These are phyloP conservation scores for Plectosphaerella sp. DNA, from an alignment of 2,329 filamentous ascomycete species.

Conservation along the genomic window DNA sequence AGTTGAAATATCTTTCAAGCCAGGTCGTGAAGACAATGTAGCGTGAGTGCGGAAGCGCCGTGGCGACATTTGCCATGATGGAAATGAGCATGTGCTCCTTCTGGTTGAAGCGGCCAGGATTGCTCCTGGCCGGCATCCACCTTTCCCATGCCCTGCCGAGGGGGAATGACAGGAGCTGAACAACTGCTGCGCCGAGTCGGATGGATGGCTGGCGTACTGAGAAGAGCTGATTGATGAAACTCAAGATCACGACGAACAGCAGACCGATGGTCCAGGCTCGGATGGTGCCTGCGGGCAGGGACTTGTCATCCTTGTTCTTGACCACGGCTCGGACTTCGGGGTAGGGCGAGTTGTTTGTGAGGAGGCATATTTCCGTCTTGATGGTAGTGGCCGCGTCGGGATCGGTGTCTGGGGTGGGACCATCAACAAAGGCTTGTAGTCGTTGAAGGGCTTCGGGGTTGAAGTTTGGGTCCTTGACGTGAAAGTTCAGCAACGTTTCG, in stretches of 20 bases:
- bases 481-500: constrained; percentile 28
- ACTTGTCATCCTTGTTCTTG: constrained; percentile 33
- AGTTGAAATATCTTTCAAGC: not conserved
- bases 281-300: constrained; percentile 34
- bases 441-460: constrained; percentile 32
- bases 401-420: constrained; percentile 3
- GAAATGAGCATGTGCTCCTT: constrained; percentile 52
- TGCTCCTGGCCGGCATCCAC: constrained; percentile 32
- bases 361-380: constrained; percentile 25
- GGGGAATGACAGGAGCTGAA: constrained; percentile 34
- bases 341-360: constrained; percentile 30
- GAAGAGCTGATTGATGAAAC: constrained; percentile 33
- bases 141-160: constrained; percentile 27
- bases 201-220: constrained; percentile 36
- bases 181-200: constrained; percentile 31
- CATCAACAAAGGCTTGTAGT: constrained; percentile 33
- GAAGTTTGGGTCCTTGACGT: constrained; percentile 44
- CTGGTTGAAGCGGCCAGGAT: constrained; percentile 45
- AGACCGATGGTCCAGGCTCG: constrained; percentile 33
- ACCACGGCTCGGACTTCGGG: constrained; percentile 41
- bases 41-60: constrained; percentile 36
- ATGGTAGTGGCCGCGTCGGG: constrained; percentile 21
- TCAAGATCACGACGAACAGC: constrained; percentile 23
- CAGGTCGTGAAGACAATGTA: constrained; percentile 21
- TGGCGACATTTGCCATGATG: constrained; percentile 52